phyloP scores from a whole-genome alignment of 768 basidiomycete genomes.

The Tubosaeta sp. region DNA sequence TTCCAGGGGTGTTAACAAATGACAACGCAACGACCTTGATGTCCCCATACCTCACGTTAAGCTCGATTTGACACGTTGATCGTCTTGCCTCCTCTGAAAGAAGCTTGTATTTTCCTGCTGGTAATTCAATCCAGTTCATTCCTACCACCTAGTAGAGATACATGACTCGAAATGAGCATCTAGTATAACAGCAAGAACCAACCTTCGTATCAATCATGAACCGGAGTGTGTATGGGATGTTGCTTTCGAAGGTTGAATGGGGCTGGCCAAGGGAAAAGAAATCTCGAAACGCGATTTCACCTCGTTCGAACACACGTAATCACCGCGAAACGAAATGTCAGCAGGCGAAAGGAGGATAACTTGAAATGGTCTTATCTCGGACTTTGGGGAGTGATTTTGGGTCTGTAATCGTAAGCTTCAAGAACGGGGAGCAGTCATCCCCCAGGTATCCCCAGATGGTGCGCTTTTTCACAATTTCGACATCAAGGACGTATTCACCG shows the following conservation, averaged over 20 bases:
- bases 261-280: conserved; percentile 46
- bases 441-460: conserved; percentile 88
- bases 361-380: conserved; percentile 66
- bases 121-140: conserved; percentile 99
- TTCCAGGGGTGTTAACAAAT: conserved; percentile 27
- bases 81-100: conserved; percentile 52
- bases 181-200: neutral
- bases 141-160: conserved; percentile 67
- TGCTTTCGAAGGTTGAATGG: conserved; percentile 85
- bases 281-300: conserved; percentile 62
- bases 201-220: conserved; percentile 99
- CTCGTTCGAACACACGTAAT: conserved; percentile 68
- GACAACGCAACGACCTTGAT: neutral
- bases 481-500: conserved; percentile 40
- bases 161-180: neutral
- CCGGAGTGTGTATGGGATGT: conserved; percentile 83
- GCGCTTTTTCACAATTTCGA: conserved; percentile 61
- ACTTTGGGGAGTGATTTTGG: conserved; percentile 80
- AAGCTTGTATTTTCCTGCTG: conserved; percentile 74
- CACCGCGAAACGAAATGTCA: conserved; percentile 16
- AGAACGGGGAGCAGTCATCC: conserved; percentile 72
- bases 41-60: conserved; percentile 60
- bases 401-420: conserved; percentile 76
- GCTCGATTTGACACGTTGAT: conserved; percentile 87
- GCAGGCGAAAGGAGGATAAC: conserved; percentile 2